These are phyloP conservation scores for Solanum commersonii DNA, from an alignment of 257 asterid species.

Conservation along the genomic window DNA sequence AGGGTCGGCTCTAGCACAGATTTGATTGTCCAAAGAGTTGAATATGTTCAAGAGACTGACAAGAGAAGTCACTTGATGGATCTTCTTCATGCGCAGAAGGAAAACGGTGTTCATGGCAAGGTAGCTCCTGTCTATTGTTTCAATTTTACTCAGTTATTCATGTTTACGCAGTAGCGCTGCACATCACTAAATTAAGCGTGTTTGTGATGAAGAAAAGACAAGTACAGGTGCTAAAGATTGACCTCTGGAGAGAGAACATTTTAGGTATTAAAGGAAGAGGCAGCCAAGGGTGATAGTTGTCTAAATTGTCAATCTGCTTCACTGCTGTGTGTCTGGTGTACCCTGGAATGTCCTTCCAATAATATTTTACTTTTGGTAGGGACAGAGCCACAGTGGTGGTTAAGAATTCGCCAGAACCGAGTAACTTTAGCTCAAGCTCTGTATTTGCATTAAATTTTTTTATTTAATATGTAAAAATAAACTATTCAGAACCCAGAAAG, in stretches of 20 bases:
- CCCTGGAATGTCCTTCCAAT: not conserved
- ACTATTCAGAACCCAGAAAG: not conserved
- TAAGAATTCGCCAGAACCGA: not conserved
- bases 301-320: not conserved
- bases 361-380: not conserved
- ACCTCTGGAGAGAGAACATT: not conserved
- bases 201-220: not conserved
- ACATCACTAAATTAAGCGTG: not conserved
- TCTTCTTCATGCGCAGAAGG: conserved; percentile 90
- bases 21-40: conserved; percentile 92
- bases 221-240: not conserved
- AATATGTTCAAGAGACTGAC: conserved; percentile 87
- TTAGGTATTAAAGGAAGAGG: not conserved
- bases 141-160: not conserved
- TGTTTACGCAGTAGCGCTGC: not conserved
- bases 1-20: conserved; percentile 99
- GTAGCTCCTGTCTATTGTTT: conserved; percentile 20
- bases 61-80: conserved; percentile 97
- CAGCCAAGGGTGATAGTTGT: not conserved
- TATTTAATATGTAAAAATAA: not conserved
- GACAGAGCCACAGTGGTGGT: not conserved
- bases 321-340: not conserved
- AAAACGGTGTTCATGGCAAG: conserved; percentile 69
- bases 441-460: not conserved
- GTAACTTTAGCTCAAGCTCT: not conserved